Base-by-base conservation (phyloP, 1,284 basidiomycete genomes). In the Cryptococcus hybrid region DNA sequence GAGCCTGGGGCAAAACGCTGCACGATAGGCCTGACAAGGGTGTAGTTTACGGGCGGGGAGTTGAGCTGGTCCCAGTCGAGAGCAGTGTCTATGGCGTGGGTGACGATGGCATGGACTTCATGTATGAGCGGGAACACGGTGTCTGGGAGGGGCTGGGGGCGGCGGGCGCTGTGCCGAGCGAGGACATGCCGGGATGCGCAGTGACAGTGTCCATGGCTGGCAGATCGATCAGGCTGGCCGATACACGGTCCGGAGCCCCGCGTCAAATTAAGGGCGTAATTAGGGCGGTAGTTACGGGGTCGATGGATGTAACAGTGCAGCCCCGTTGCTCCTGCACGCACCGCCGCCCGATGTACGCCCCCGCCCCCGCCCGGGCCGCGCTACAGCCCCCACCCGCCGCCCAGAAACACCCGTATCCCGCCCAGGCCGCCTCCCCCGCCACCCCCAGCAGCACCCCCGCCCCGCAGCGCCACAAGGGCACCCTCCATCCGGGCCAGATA, bases 61-160 rank as follows among this genome's bases (percentile, higher is more conserved):
- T 85, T 87, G 54, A 91, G 81, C 69, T 90, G 88, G 12, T 91
- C 89, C 90, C 90, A 92, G 55, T 83, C 86, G 52, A 93, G 74
- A 5, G 88, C 84, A 48, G 85, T 85, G 69, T 93, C 91, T 87
- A 76, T 67, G 34, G 51, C 63, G 50, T 52, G 52, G 42, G 51
- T 62, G 51, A 70, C 63, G 13, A 59, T 60, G 13, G 67, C 51
- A 59, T 75, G 71, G 3, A 79, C 57, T 6, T 68, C 63, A 58
- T 77, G 77, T 15, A 77, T 73, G 44, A 79, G 65, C 18, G 7
- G 47, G 50, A 73, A 79, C 40, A 77, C 59, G 15, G 51, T 51
- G 3, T 38, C 38, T 5, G 54, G 53, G 5, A 54, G 49, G 0
- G 56, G 50, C 6, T 36, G 37, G 30, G 52, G 5, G 40, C 3